These are phyloP conservation scores for Lentinula aciculospora DNA, from an alignment of 768 basidiomycete species.

Conservation along the genomic window DNA sequence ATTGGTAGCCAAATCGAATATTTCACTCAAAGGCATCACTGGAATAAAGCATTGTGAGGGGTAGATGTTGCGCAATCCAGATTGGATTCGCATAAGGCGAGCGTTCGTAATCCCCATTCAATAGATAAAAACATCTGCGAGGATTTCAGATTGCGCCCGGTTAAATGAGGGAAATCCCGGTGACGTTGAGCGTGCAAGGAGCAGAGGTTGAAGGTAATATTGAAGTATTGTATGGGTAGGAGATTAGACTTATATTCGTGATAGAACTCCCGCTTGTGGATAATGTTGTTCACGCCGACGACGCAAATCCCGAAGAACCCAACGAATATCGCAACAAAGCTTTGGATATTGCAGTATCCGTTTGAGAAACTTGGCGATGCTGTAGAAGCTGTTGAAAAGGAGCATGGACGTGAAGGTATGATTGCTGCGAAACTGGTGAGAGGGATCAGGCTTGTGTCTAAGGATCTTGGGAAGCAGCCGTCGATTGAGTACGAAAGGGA, in stretches of 20 bases:
- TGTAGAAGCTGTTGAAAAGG: conserved; percentile 26
- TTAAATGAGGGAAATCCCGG: conserved; percentile 67
- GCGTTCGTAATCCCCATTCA: conserved; percentile 88
- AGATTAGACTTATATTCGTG: too few species aligned
- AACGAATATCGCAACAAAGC: too few species aligned
- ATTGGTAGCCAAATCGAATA: too few species aligned
- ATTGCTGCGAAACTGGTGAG: conserved; percentile 22
- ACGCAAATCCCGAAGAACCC: too few species aligned
- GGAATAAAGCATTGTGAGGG: too few species aligned
- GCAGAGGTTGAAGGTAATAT: conserved; percentile 35
- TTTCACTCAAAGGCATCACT: too few species aligned
- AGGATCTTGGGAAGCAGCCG: conserved; percentile 22
- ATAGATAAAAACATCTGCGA: conserved; percentile 90
- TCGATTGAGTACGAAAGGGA: conserved; percentile 28
- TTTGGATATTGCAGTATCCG: too few species aligned
- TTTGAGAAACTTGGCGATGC: too few species aligned
- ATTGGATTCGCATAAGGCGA: conserved; percentile 83
- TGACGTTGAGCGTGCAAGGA: conserved; percentile 73
- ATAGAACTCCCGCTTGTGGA: too few species aligned
- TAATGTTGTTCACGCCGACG: too few species aligned
- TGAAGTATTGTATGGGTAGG: too few species aligned
- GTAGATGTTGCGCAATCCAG: too few species aligned
- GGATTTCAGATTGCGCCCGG: conserved; percentile 68
- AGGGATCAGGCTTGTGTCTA: conserved; percentile 23
- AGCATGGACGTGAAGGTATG: conserved; percentile 18